Conservation (phyloP, 1,139 yeast genomes). For the Schizosaccharomyces versatilis region DNA sequence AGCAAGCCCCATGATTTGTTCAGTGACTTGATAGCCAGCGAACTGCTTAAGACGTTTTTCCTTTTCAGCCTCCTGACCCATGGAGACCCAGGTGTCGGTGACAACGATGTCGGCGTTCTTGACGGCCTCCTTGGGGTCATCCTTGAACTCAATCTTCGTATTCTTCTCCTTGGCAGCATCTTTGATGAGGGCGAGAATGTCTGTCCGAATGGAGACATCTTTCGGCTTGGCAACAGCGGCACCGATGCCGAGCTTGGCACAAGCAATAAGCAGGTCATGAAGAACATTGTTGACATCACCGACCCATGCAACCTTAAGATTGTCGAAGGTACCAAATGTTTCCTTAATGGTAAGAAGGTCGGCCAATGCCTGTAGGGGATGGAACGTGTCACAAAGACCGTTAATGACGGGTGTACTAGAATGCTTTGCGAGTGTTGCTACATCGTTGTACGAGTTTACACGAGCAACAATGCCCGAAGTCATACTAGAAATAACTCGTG, state of each 20-base stretch:
- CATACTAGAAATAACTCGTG: constrained; percentile 82
- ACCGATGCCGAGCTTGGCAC: constrained; percentile 62
- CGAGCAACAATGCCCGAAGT: constrained; percentile 90
- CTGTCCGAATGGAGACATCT: constrained; percentile 40
- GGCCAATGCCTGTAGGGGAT: constrained; percentile 87
- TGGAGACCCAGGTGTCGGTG: constrained; percentile 94
- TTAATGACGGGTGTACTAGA: constrained; percentile 81
- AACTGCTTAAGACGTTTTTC: constrained; percentile 53
- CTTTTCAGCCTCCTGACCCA: constrained; percentile 86
- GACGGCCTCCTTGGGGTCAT: constrained; percentile 55
- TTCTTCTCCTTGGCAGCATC: constrained; percentile 29
- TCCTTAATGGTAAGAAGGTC: constrained; percentile 75
- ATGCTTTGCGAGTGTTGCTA: constrained; percentile 39
- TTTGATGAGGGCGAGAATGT: constrained; percentile 35
- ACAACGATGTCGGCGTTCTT: constrained; percentile 58
- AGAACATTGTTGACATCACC: constrained; percentile 93
- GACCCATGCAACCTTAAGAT: constrained; percentile 75
- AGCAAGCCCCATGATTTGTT: constrained; percentile 33
- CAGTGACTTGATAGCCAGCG: constrained; percentile 63
- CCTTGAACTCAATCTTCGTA: constrained; percentile 32
- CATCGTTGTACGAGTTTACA: constrained; percentile 66
- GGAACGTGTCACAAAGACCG: constrained; percentile 77
- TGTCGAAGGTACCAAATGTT: constrained; percentile 31
- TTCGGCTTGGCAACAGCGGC: constrained; percentile 68
- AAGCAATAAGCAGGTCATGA: constrained; percentile 81